phyloP scores from a whole-genome alignment of 768 basidiomycete genomes.

The Agaricus sinodeliciosus region DNA sequence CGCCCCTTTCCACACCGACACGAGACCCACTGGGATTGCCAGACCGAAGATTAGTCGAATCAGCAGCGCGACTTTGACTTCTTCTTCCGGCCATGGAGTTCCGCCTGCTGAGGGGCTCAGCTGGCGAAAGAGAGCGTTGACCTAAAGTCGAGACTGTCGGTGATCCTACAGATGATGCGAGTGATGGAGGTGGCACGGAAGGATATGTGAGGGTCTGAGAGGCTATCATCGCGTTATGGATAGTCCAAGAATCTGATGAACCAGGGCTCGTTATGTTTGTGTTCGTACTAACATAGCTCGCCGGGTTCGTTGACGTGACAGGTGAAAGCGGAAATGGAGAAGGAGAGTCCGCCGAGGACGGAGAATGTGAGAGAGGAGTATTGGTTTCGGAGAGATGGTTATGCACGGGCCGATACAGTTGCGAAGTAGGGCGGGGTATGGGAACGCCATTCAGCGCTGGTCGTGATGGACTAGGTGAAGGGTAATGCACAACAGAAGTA shows the following conservation, averaged over 20 bases:
- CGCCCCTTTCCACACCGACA: conserved; percentile 56
- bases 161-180: conserved; percentile 75
- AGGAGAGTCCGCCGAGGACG: conserved; percentile 60
- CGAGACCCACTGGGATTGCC: conserved; percentile 34
- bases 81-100: conserved; percentile 38
- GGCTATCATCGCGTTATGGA: conserved; percentile 30
- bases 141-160: conserved; percentile 46
- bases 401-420: conserved; percentile 48
- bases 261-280: conserved; percentile 74
- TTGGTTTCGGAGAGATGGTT: conserved; percentile 43
- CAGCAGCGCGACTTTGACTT: conserved; percentile 26
- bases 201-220: conserved; percentile 60
- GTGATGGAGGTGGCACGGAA: conserved; percentile 75
- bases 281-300: conserved; percentile 49
- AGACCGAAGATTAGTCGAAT: conserved; percentile 26
- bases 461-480: conserved; percentile 11
- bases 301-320: conserved; percentile 41
- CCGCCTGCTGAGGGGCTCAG: conserved; percentile 48
- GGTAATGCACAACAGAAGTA: conserved; percentile 34
- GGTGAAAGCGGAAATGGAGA: conserved; percentile 69
- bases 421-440: conserved; percentile 67
- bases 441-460: conserved; percentile 49
- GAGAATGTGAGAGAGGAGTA: conserved; percentile 60
- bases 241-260: conserved; percentile 48
- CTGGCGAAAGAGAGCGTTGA: conserved; percentile 39